A percentile compares a stretch with the other conserved stretches of the same genome.
Evolutionary conservation across 164 flowering plant genomes (phyloP).

Genomic region (Annona cherimola): DNA sequence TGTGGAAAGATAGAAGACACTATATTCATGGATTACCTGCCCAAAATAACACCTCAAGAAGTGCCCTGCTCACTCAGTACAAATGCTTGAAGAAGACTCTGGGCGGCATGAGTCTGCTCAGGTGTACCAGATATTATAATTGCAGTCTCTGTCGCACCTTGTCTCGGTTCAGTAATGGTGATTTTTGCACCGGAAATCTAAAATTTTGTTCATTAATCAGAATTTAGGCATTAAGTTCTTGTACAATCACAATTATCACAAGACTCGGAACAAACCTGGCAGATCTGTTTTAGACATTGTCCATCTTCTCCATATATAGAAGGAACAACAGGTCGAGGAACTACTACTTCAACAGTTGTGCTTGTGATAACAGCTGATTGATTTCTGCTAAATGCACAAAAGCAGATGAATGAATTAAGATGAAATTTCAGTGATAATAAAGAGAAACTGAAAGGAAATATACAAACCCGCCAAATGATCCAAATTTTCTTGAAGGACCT

Average conservation of each 20-base stretch:
- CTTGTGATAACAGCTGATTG: conserved; percentile 71
- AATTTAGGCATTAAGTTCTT: neutral
- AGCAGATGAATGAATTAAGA: neutral
- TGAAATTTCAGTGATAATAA: neutral
- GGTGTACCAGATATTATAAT: conserved; percentile 91
- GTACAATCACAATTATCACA: neutral
- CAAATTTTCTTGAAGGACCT: conserved; percentile 56
- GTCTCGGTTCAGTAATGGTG: conserved; percentile 68
- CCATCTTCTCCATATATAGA: conserved; percentile 85
- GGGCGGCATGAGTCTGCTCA: conserved; percentile 95
- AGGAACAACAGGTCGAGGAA: conserved; percentile 80
- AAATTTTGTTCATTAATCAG: conserved; percentile 13
- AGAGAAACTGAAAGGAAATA: neutral
- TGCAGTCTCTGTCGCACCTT: conserved; percentile 71
- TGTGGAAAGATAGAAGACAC: neutral
- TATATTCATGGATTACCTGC: neutral
- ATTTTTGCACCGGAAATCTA: conserved; percentile 95
- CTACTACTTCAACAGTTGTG: conserved; percentile 88
- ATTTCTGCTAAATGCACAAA: conserved; percentile 41
- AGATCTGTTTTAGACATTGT: conserved; percentile 65
- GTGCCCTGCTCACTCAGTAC: conserved; percentile 63
- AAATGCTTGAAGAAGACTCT: conserved; percentile 97
- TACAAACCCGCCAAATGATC: conserved; percentile 68
- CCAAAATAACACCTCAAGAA: conserved; percentile 27
- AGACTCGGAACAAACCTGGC: conserved; percentile 44